Evolutionary conservation across 495 filamentous ascomycete species (phyloP).

Genomic region (Haplographium delicatum): DNA sequence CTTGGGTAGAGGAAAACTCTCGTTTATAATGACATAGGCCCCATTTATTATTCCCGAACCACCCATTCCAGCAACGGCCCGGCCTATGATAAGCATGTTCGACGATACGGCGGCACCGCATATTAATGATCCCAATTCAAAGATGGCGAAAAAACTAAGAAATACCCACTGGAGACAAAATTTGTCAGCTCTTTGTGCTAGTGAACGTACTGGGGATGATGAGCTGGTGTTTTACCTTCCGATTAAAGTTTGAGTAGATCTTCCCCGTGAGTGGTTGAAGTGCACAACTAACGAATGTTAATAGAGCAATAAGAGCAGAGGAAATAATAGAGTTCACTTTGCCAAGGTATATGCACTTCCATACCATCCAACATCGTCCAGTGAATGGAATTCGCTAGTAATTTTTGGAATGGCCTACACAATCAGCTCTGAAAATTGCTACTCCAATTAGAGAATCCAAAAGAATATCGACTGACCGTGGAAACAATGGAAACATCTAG

Average conservation of each 20-base stretch:
- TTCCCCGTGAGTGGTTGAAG: slow-evolving; percentile 44
- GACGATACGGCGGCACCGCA: slow-evolving; percentile 50
- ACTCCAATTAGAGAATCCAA: slow-evolving; percentile 29
- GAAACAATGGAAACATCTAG: slow-evolving; percentile 46
- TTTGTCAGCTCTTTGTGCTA: not conserved
- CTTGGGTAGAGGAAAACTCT: slow-evolving; percentile 41
- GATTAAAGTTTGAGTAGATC: slow-evolving; percentile 39
- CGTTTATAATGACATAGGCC: slow-evolving; percentile 44
- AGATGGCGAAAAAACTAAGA: slow-evolving; percentile 39
- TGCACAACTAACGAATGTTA: slow-evolving; percentile 27
- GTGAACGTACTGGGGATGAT: not conserved
- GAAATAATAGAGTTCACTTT: slow-evolving; percentile 20
- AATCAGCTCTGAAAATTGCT: too few relatives aligned
- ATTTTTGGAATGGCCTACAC: slow-evolving; percentile 37
- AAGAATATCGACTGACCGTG: slow-evolving; percentile 32
- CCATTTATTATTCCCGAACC: slow-evolving; percentile 47
- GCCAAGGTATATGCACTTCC: slow-evolving; percentile 41
- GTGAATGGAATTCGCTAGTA: slow-evolving; percentile 38
- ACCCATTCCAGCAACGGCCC: slow-evolving; percentile 50
- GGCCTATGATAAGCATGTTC: slow-evolving; percentile 48
- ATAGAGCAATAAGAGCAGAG: slow-evolving; percentile 23
- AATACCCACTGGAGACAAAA: slow-evolving; percentile 33
- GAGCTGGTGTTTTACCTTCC: slow-evolving; percentile 28
- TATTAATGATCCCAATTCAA: slow-evolving; percentile 49
- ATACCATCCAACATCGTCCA: slow-evolving; percentile 50